Conservation (phyloP, 768 basidiomycete species). For the Amanita pseudoporphyria region DNA sequence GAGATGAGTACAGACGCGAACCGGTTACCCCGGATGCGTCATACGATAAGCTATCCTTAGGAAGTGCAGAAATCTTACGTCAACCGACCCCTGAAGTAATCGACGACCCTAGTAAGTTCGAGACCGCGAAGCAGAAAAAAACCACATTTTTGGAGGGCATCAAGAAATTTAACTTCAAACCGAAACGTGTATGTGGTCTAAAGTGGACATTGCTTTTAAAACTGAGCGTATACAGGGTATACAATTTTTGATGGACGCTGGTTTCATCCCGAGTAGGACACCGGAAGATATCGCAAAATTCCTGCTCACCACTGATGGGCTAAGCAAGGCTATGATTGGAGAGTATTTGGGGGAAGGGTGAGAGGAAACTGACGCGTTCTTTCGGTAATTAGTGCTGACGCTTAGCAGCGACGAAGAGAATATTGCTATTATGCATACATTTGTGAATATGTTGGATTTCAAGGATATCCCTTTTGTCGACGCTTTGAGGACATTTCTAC, state of each 20-base stretch:
- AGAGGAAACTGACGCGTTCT: slow-evolving; percentile 15
- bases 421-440: slow-evolving; percentile 93
- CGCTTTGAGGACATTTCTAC: slow-evolving; percentile 82
- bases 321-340: slow-evolving; percentile 94
- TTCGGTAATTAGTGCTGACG: slow-evolving; percentile 1
- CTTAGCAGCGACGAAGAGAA: slow-evolving; percentile 71
- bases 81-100: slow-evolving; percentile 66
- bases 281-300: slow-evolving; percentile 81
- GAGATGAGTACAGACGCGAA: slow-evolving; percentile 47
- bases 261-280: slow-evolving; percentile 66
- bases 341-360: slow-evolving; percentile 98
- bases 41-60: slow-evolving; percentile 41
- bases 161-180: slow-evolving; percentile 97
- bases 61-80: slow-evolving; percentile 43
- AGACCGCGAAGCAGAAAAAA: slow-evolving; percentile 94
- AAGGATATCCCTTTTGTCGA: slow-evolving; percentile 75
- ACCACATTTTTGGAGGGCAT: slow-evolving; percentile 91
- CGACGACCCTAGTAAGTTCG: slow-evolving; percentile 92
- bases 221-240: slow-evolving; percentile 51
- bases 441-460: slow-evolving; percentile 90
- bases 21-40: slow-evolving; percentile 47
- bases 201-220: neutral
- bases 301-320: slow-evolving; percentile 79
- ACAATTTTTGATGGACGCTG: slow-evolving; percentile 78
- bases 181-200: slow-evolving; percentile 65